Evolutionary conservation across 805 yeast genomes (phyloP).

Genomic region (Metschnikowia proteae): DNA sequence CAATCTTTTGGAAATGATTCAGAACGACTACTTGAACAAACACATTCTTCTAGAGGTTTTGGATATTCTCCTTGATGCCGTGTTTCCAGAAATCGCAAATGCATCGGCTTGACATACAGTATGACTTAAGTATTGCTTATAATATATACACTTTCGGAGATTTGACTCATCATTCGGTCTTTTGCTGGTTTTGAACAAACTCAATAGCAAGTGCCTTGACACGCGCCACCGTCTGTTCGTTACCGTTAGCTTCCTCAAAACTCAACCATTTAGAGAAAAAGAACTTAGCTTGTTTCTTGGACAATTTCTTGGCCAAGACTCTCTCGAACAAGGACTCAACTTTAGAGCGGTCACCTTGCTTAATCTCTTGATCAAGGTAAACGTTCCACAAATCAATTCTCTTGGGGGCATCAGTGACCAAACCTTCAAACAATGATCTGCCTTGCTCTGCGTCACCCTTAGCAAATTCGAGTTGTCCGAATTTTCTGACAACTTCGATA

Average conservation of each 20-base stretch:
- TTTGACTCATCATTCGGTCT: conserved; percentile 10
- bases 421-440: conserved; percentile 89
- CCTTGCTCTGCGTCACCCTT: conserved; percentile 94
- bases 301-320: conserved; percentile 60
- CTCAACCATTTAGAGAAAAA: conserved; percentile 90
- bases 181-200: conserved; percentile 45
- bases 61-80: conserved; percentile 51
- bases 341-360: conserved; percentile 53
- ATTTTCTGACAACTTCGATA: conserved; percentile 77
- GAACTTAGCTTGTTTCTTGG: conserved; percentile 88
- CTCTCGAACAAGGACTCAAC: conserved; percentile 83
- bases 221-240: conserved; percentile 67
- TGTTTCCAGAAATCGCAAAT: conserved; percentile 28
- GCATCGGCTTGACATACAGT: neutral
- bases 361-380: conserved; percentile 89
- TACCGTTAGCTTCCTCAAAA: conserved; percentile 67
- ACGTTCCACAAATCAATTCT: conserved; percentile 94
- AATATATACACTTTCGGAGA: neutral
- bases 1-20: conserved; percentile 61
- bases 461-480: conserved; percentile 81
- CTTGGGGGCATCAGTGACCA: conserved; percentile 84
- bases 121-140: neutral
- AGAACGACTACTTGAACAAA: conserved; percentile 65
- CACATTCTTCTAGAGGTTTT: conserved; percentile 57
- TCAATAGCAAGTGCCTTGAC: conserved; percentile 91